Evolutionary conservation across 2,329 filamentous ascomycete genomes (phyloP), one percentile per base, ranked within the genome.

Genomic region (Botrytis hyacinthi): DNA sequence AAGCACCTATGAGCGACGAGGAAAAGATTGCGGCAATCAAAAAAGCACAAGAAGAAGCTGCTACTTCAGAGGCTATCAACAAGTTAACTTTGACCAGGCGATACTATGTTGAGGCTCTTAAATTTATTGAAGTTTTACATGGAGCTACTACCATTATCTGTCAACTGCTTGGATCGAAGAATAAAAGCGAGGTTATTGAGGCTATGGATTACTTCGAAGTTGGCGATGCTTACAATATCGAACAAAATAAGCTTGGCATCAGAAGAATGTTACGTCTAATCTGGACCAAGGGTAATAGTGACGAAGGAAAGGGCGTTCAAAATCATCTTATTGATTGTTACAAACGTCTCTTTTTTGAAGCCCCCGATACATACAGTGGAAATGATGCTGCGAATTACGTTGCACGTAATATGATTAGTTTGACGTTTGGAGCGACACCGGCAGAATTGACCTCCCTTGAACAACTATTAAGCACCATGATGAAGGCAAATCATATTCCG

Each of bases 201-300:
- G 96, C 97, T 26, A 99, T 99, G 90, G 96, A 99, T 81, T 99
- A 97, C 83, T 97, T 99, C 78, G 94, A 97, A 78, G 90, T 97
- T 62, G 92, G 96, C 62, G 95, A 99, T 81, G 95, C 95, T 9
- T 98, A 98, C 86, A 96, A 97, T 82, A 92, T 99, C 74, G 93
- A 98, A 82, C 93, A 96, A 77, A 94, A 97, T 80, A 95, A 97
- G 82, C 84, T 92, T 57, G 96, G 97, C 73, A 98, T 99, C 80
- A 90, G 95, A 74, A 92, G 94, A 73, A 99, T 99, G 96, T 87
- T 99, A 76, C 91, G 95, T 71, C 87, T 99, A 32, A 99, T 99
- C 82, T 99, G 96, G 96, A 99, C 96, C 76, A 99, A 99, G 84
- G 95, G 96, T 78, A 99, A 98, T 83, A 98, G 94, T 79, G 96